Evolutionary conservation across 2,329 filamentous ascomycete genomes (phyloP), one percentile per base, ranked within the genome.

Genomic region (Parastagonospora nodorum): DNA sequence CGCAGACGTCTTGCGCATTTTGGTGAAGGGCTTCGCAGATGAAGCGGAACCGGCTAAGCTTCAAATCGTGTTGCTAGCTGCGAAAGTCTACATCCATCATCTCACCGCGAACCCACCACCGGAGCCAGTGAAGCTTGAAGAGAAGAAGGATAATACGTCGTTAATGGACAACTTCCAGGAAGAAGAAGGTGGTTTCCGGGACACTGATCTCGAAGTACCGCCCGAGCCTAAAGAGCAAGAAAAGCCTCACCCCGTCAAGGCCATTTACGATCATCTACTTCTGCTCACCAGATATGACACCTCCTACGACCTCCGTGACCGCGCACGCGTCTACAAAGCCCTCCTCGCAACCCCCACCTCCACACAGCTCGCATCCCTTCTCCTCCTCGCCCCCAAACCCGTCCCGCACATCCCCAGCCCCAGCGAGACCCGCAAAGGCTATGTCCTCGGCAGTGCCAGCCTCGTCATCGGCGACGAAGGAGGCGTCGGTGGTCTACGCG

Each of bases 51-150:
- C 87, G 27, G 92, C 91, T 10, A 96, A 96, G 72, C 82, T 92
- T 51, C 94, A 99, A 72, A 95, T 97, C 57, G 82, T 99, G 12
- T 80, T 99, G 1, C 81, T 99, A 2, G 94, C 90, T 6, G 93
- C 94, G n/a, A 97, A 97, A 69, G 92, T 97, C 1, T 97, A 97
- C 68, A 82, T 97, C 12, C 91, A 97, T 65, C 85, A 95, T 68
- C 75, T 97, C 33, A 91, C 91, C 66, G 81, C 84, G 53, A 80
- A 84, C 66, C 77, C 60, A 60, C 75, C 68, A n/a, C 59, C 71
- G 27, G 55, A 69, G 47, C 55, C 77, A 55, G 48, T 65, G 9
- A 74, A 73, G 59, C 60, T 63, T 14, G 68, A 68, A 49, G 69
- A 48, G 33, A 61, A 19, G 41, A 72, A 63, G 16, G 54, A 56